Evolutionary conservation across 2,329 filamentous ascomycete species (phyloP), one percentile per base, ranked within the genome.

Genomic region (Paraphoma sp.): DNA sequence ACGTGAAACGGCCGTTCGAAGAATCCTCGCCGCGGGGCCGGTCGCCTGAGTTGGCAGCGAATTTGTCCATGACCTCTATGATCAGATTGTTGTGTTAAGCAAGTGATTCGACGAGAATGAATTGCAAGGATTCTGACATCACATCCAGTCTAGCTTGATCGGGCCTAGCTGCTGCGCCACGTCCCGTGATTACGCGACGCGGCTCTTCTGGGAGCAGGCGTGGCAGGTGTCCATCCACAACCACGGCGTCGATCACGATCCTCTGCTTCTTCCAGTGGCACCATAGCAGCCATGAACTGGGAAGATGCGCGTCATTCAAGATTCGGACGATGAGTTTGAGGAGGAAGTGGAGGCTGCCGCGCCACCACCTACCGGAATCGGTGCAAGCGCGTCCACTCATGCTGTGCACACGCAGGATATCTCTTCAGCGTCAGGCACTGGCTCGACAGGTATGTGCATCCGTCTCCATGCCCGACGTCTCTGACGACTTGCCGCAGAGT

Each of bases 1-100:
- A 83, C 1, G 88, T 89, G 78, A 96, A 97, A 59, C 89, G 87
- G 12, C 80, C 78, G 53, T 80, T 41, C 74, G 81, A 29, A n/a
- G 71, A 57, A 1, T 53, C 64, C 30, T 63, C 62, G 36, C 56
- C 65, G 47, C 57, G 62, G 7, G 65, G 60, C 18, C 60, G 50
- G 14, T 71, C 62, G 53, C 53, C 58, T 2, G 65, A 51, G 40
- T 62, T 54, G 6, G 70, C 55, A 1, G 54, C 46, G 36, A 72
- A 72, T 55, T 68, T 73, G 29, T 76, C 72, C 73, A 76, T 10
- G 11, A 10, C 47, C 17, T 30, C 6, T 8, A 30, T 1, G 14
- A 5, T 23, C 14, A 33, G 44, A 31, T 31, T 31, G 11, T 14
- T 14, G 44, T 31, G 28, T 31, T 5, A 31, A 23, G 28, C 8